Conservation (phyloP, 139 green algal species). For the Nannochloris sp. region DNA sequence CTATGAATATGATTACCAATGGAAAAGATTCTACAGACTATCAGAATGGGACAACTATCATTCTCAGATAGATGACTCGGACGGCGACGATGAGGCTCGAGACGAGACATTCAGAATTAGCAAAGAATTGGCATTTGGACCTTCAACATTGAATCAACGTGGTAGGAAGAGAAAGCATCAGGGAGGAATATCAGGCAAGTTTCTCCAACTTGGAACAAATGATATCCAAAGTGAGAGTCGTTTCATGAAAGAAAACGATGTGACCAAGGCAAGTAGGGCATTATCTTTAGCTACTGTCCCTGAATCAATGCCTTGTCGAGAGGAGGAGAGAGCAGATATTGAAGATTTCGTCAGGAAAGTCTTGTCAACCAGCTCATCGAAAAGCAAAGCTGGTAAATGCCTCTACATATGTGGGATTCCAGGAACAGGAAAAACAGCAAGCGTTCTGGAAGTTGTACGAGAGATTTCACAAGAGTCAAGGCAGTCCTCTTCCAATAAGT, state of each 20-base stretch:
- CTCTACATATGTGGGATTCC: slow-evolving; percentile 94
- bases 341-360: slow-evolving; percentile 49
- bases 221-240: slow-evolving; percentile 6
- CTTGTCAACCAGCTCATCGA: slow-evolving; percentile 36
- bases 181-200: slow-evolving; percentile 13
- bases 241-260: not conserved
- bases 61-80: not conserved
- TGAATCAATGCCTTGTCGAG: slow-evolving; percentile 66
- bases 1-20: slow-evolving; percentile 52
- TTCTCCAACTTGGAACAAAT: slow-evolving; percentile 10
- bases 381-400: slow-evolving; percentile 40
- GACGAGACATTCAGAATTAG: slow-evolving; percentile 6
- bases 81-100: slow-evolving; percentile 9
- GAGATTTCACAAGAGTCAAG: slow-evolving; percentile 11
- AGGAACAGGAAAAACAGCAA: slow-evolving; percentile 95
- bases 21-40: slow-evolving; percentile 15
- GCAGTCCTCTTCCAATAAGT: slow-evolving; percentile 30
- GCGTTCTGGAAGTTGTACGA: slow-evolving; percentile 53
- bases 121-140: not conserved
- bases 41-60: not conserved
- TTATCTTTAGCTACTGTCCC: slow-evolving; percentile 50
- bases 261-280: slow-evolving; percentile 34
- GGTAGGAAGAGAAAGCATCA: slow-evolving; percentile 1
- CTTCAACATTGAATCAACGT: not conserved
- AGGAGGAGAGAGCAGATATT: slow-evolving; percentile 57